phyloP scores from a whole-genome alignment of 208 protist species.

The Trypanosoma platydactyli region DNA sequence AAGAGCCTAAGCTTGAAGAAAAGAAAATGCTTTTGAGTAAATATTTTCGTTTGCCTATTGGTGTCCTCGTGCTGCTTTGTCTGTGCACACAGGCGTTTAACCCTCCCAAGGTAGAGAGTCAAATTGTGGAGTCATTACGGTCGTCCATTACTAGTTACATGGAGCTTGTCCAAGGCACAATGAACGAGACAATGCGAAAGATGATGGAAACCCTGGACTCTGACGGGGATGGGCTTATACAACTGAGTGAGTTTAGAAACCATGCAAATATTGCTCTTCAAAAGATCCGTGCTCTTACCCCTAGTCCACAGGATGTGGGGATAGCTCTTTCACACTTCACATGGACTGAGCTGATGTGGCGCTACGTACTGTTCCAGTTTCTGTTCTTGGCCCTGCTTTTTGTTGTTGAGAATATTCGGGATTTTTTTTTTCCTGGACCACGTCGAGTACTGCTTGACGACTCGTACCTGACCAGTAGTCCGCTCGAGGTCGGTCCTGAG shows the following conservation, averaged over 20 bases:
- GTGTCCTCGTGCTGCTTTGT: conserved; percentile 14
- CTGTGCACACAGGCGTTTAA: conserved; percentile 14
- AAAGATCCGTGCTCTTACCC: conserved; percentile 3
- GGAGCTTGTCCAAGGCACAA: conserved; percentile 4
- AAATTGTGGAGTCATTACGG: conserved; percentile 8
- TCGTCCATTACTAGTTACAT: conserved; percentile 5
- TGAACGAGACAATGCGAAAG: conserved; percentile 17
- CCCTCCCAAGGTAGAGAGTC: conserved; percentile 12
- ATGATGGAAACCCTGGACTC: conserved; percentile 31
- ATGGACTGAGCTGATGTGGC: conserved; percentile 23
- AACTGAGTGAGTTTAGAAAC: conserved; percentile 22
- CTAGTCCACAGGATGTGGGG: conserved; percentile 8
- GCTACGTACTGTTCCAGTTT: conserved; percentile 22
- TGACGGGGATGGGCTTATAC: conserved; percentile 30
- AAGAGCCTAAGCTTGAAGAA: not conserved
- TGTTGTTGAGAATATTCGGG: conserved; percentile 44
- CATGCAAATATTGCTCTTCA: not conserved
- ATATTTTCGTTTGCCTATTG: conserved; percentile 25
- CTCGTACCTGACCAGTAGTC: conserved; percentile 61
- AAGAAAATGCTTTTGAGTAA: conserved; percentile 16
- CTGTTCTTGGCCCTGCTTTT: conserved; percentile 35
- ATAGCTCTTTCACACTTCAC: conserved; percentile 21
- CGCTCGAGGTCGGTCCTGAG: conserved; percentile 48
- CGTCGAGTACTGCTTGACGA: conserved; percentile 50
- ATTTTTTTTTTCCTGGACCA: conserved; percentile 36